phyloP scores from a whole-genome alignment of 352 stramenopile species.

The Phytopythium ostracodes region DNA sequence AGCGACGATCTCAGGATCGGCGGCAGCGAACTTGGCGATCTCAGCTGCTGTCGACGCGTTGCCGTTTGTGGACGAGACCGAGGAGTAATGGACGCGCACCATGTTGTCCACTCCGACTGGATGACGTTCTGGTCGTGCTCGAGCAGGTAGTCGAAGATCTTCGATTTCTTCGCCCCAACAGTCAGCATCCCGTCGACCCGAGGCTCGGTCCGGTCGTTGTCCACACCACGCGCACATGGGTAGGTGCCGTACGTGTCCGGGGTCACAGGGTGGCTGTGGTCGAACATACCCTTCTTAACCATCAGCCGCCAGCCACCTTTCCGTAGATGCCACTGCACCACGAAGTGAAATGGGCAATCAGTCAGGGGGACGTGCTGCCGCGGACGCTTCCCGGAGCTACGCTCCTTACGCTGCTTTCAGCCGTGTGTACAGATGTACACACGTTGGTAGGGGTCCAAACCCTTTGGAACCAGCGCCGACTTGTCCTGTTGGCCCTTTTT shows the following conservation, averaged over 20 bases:
- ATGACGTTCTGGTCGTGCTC: slow-evolving; percentile 1
- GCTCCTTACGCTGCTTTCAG: background rate
- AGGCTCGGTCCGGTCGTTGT: background rate
- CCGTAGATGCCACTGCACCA: background rate
- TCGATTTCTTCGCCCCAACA: background rate
- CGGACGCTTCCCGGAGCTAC: background rate
- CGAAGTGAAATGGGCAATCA: background rate
- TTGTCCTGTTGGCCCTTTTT: background rate
- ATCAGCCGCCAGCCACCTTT: background rate
- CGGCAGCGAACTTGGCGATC: background rate
- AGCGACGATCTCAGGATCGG: background rate
- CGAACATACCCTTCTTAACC: background rate
- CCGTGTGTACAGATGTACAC: slow-evolving; percentile 10
- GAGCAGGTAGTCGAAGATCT: background rate
- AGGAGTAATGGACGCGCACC: background rate
- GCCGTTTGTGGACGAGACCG: background rate
- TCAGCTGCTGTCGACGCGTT: background rate
- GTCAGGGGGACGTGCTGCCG: background rate
- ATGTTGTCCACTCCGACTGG: background rate
- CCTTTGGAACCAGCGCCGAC: background rate
- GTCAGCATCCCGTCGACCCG: background rate
- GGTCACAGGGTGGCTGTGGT: background rate
- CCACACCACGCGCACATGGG: background rate
- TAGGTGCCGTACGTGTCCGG: background rate
- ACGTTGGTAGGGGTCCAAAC: slow-evolving; percentile 6